Base-by-base conservation (phyloP, 2,329 filamentous ascomycete species). In the Monosporascus cannonballus region DNA sequence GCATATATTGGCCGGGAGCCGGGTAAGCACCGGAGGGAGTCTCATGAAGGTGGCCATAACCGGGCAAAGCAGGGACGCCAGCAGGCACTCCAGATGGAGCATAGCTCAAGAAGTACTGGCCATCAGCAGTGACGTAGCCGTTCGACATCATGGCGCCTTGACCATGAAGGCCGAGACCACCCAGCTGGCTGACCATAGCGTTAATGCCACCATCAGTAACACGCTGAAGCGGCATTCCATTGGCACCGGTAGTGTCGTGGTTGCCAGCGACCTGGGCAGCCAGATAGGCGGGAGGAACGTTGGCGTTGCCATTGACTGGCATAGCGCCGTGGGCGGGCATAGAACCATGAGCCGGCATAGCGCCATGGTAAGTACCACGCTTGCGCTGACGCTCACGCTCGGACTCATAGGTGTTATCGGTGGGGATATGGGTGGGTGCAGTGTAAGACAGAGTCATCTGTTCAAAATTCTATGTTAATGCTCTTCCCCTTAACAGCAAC, bases 1-100 rank as follows among this genome's bases (percentile, higher is more conserved):
- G 67, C 53, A 69, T 66, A 60, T 70, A 74, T 34, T 69, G 66
- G 49, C 68, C 65, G 22, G 61, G 55, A 27, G 66, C 64, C 50
- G 70, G 71, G 49, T 69, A 69, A 61, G 55, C 50, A 18, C 54
- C 49, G 39, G 59, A 56, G 39, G 54, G 54, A 51, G 53, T 53
- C 48, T 66, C 62, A 17, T 53, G 56, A 48, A 54, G 46, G 30
- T 62, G 60, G 18, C 59, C 55, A 48, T 63, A 66, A 50, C 58
- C 64, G 51, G 39, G 18, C 20, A 62, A 61, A 48, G 59, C 49
- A 38, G 58, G 55, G n/a, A 65, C 54, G 11, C 58, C 60, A 42
- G 56, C 51, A 17, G 56, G 47, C 46, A 56, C 54, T 37, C 61
- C 61, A 48, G 57, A 56, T 24, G 59, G 30, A 49, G 59, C 54